Conservation (phyloP, 208 protist genomes). For the Naegleria gruberi region DNA sequence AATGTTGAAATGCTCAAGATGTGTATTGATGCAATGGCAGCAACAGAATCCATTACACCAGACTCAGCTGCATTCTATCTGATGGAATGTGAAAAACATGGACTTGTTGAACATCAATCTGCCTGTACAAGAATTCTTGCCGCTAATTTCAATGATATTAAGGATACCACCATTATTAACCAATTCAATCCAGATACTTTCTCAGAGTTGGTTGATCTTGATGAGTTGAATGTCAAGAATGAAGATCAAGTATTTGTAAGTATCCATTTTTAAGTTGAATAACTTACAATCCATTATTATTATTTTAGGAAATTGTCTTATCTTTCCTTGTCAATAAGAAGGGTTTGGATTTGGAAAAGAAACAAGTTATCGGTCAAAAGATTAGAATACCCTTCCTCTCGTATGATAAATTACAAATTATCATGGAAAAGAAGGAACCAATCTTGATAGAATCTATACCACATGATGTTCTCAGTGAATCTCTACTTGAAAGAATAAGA, state of each 20-base stretch:
- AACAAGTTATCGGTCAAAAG: background rate
- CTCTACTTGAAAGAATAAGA: background rate
- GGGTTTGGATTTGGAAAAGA: background rate
- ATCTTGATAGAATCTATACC: background rate
- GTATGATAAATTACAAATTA: background rate
- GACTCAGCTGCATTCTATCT: background rate
- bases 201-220: background rate
- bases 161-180: background rate
- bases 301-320: background rate
- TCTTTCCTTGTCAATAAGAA: background rate
- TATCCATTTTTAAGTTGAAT: background rate
- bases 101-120: background rate
- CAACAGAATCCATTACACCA: background rate
- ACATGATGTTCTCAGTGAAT: background rate
- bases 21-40: background rate
- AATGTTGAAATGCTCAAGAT: background rate
- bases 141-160: background rate
- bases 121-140: conserved; percentile 5
- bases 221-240: background rate
- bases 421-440: background rate
- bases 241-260: conserved; percentile 2
- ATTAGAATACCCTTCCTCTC: background rate
- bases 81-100: background rate
- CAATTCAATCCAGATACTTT: background rate
- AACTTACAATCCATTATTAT: background rate